A percentile compares a stretch with the other conserved stretches of the same genome.
Evolutionary conservation across 2,329 filamentous ascomycete genomes (phyloP).

Genomic region (Ophiostoma sp.): DNA sequence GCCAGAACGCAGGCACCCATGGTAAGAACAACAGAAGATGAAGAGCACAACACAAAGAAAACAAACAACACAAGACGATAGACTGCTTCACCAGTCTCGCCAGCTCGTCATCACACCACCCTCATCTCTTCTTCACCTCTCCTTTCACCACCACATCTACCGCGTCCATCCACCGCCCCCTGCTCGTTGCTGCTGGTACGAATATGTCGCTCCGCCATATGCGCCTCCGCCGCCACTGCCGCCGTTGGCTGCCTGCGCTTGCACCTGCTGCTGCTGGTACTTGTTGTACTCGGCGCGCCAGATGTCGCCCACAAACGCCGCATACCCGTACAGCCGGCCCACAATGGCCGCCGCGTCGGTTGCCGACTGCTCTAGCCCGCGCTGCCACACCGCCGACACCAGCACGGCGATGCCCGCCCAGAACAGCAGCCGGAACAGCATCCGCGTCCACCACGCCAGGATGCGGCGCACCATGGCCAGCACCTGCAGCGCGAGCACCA

Average conservation of each 20-base stretch:
- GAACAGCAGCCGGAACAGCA: constrained; percentile 58
- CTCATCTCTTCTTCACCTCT: no score
- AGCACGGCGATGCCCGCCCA: constrained; percentile 56
- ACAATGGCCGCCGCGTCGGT: constrained; percentile 50
- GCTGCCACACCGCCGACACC: constrained; percentile 55
- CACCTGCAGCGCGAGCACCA: constrained; percentile 59
- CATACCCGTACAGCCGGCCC: constrained; percentile 43
- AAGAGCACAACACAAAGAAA: constrained; percentile 2
- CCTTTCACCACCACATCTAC: not conserved
- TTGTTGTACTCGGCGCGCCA: constrained; percentile 55
- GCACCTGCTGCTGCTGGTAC: constrained; percentile 47
- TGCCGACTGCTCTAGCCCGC: constrained; percentile 60
- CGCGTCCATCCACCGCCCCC: not conserved
- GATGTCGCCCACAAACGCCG: constrained; percentile 46
- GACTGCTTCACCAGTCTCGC: not conserved
- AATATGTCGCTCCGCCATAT: not conserved
- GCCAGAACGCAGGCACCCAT: not conserved
- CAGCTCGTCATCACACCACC: not conserved
- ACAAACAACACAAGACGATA: not conserved
- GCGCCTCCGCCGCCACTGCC: constrained; percentile 10
- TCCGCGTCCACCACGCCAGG: constrained; percentile 69
- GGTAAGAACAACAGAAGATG: not conserved
- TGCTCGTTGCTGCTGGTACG: constrained; percentile 15
- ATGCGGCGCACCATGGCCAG: constrained; percentile 65
- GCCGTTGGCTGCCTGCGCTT: constrained; percentile 28